Conservation (phyloP, 2,329 filamentous ascomycete genomes). For the Tympanopsis confertula region DNA sequence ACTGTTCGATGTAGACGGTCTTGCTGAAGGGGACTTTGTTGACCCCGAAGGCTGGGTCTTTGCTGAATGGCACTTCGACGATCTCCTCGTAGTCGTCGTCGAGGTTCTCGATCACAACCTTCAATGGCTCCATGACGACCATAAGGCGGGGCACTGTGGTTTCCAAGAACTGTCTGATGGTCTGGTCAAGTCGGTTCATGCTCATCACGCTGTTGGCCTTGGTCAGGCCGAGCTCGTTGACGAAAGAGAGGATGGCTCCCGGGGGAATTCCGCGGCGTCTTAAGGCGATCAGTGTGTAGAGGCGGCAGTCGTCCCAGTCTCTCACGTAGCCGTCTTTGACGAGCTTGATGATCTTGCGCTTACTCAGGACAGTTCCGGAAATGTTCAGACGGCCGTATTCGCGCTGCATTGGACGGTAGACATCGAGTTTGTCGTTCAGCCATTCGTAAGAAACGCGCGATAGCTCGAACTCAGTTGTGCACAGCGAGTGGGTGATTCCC, state of each 20-base stretch:
- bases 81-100: conserved; percentile 48
- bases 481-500: conserved; percentile 80
- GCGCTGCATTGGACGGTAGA: conserved; percentile 88
- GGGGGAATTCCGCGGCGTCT: conserved; percentile 78
- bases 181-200: conserved; percentile 72
- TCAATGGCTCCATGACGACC: conserved; percentile 77
- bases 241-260: conserved; percentile 76
- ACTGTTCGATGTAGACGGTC: conserved; percentile 57
- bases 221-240: conserved; percentile 84
- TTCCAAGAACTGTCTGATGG: conserved; percentile 76
- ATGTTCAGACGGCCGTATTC: conserved; percentile 74
- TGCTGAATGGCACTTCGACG: conserved; percentile 9
- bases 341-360: conserved; percentile 71
- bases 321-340: conserved; percentile 69
- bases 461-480: conserved; percentile 83
- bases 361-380: conserved; percentile 74
- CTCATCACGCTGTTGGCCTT: conserved; percentile 71
- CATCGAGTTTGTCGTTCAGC: conserved; percentile 68
- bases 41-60: neutral
- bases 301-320: conserved; percentile 81
- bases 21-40: conserved; percentile 39
- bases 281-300: conserved; percentile 78
- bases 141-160: conserved; percentile 78
- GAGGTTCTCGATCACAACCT: conserved; percentile 65
- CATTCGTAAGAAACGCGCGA: conserved; percentile 82